Percentiles rank a stretch among this genome's conserved stretches.
These are phyloP conservation scores for Wickerhamiella kurtzmanii DNA, from an alignment of 805 yeast genomes.

Conservation along the genomic window DNA sequence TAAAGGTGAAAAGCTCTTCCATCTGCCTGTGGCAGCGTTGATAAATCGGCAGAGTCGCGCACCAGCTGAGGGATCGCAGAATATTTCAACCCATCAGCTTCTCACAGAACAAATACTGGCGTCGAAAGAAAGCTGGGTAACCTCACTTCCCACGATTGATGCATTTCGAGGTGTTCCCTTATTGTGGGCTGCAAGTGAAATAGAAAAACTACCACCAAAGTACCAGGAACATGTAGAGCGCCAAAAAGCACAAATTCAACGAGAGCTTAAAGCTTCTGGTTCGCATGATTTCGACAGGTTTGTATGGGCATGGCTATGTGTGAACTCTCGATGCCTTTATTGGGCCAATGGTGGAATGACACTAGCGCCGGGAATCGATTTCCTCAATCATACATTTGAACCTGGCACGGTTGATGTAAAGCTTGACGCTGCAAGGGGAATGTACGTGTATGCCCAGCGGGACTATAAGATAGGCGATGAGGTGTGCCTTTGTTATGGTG, in stretches of 20 bases:
- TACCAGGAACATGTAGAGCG: conserved; percentile 11
- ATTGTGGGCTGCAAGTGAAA: conserved; percentile 36
- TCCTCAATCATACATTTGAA: conserved; percentile 52
- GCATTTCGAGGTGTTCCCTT: conserved; percentile 51
- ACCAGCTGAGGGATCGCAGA: neutral
- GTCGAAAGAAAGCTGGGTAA: conserved; percentile 31
- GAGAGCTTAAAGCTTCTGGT: neutral
- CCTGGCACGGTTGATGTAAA: conserved; percentile 14
- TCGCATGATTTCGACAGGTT: conserved; percentile 20
- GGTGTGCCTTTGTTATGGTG: conserved; percentile 65
- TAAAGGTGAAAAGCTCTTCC: conserved; percentile 9
- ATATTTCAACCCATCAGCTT: conserved; percentile 11
- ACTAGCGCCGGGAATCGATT: conserved; percentile 83
- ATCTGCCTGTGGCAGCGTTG: conserved; percentile 13
- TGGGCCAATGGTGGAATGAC: conserved; percentile 63
- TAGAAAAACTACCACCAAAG: conserved; percentile 13
- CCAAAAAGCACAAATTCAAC: conserved; percentile 11
- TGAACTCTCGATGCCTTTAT: conserved; percentile 83
- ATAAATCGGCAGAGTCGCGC: conserved; percentile 11
- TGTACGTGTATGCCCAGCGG: conserved; percentile 35
- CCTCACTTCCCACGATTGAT: conserved; percentile 40
- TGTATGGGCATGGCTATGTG: conserved; percentile 70
- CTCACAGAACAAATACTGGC: conserved; percentile 11
- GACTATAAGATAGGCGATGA: conserved; percentile 37
- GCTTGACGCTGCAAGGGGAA: conserved; percentile 34